Conservation (phyloP, 2,329 filamentous ascomycete species). For the Colletotrichum truncatum region DNA sequence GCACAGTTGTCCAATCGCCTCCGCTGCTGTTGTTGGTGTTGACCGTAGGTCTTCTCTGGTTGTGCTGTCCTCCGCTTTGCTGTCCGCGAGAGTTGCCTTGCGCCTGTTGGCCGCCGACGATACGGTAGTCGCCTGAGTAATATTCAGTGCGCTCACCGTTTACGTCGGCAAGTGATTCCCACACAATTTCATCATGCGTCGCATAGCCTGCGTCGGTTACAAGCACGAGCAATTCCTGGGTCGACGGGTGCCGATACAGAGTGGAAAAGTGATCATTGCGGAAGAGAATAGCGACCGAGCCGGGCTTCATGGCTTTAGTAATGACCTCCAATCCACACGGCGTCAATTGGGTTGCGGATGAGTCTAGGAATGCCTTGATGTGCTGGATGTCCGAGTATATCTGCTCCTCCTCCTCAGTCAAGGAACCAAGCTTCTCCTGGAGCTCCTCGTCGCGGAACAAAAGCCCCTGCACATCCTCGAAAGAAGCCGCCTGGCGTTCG, state of each 20-base stretch:
- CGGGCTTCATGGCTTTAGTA: conserved; percentile 74
- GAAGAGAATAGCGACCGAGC: conserved; percentile 89
- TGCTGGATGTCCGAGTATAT: conserved; percentile 83
- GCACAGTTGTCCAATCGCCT: conserved; percentile 66
- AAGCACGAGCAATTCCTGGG: conserved; percentile 78
- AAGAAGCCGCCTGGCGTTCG: conserved; percentile 79
- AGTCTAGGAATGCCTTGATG: conserved; percentile 84
- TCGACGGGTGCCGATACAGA: conserved; percentile 86
- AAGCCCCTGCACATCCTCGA: conserved; percentile 91
- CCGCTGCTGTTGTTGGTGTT: background rate
- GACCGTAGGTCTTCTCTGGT: conserved; percentile 8
- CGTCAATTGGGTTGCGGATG: conserved; percentile 88
- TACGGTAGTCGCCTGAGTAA: conserved; percentile 88
- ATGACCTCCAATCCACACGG: conserved; percentile 82
- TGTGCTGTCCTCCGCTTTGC: background rate
- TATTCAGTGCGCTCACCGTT: conserved; percentile 85
- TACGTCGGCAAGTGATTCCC: conserved; percentile 92
- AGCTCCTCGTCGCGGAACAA: conserved; percentile 91
- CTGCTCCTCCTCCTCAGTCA: conserved; percentile 79
- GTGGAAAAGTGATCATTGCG: conserved; percentile 98
- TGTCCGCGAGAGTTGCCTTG: conserved; percentile 16
- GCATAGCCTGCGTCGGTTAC: conserved; percentile 95
- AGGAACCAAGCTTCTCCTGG: conserved; percentile 78
- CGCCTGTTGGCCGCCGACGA: conserved; percentile 70
- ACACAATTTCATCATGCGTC: conserved; percentile 89